Conservation (phyloP, 2,329 filamentous ascomycete species). For the Colletotrichum liriopes region DNA sequence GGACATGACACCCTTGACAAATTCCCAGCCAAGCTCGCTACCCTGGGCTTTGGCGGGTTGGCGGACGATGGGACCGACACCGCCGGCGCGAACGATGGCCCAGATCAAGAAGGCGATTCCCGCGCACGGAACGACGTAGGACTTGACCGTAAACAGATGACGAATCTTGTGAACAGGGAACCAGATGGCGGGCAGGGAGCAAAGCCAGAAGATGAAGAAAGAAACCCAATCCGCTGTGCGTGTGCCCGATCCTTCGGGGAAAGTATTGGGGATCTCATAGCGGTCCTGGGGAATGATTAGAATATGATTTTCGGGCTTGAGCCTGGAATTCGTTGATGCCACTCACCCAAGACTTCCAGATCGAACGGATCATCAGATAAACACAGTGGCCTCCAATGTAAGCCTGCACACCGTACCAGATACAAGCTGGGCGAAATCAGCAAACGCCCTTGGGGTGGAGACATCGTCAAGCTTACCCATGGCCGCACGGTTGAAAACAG, state of each 20-base stretch:
- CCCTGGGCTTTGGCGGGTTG: constrained; percentile 76
- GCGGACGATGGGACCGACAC: constrained; percentile 85
- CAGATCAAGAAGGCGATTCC: constrained; percentile 90
- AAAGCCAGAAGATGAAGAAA: constrained; percentile 90
- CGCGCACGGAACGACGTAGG: constrained; percentile 86
- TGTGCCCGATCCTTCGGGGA: constrained; percentile 76
- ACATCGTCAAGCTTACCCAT: constrained; percentile 67
- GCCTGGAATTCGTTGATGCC: no score
- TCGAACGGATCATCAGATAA: constrained; percentile 88
- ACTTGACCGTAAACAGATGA: constrained; percentile 92
- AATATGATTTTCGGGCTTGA: not conserved
- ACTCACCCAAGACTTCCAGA: constrained; percentile 80
- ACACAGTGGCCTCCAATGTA: constrained; percentile 91
- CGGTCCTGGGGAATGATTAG: constrained; percentile 54
- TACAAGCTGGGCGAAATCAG: constrained; percentile 68
- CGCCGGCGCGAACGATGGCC: constrained; percentile 85
- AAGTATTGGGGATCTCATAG: constrained; percentile 76
- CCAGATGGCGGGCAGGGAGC: constrained; percentile 87
- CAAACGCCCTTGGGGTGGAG: no score
- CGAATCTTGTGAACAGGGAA: constrained; percentile 91
- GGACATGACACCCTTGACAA: constrained; percentile 89
- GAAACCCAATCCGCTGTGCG: constrained; percentile 82
- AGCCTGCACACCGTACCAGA: constrained; percentile 89
- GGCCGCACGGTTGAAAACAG: constrained; percentile 88
- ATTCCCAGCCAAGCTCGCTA: constrained; percentile 82